phyloP scores from a whole-genome alignment of 345 rosid genomes.

The Eucalyptus marginata region DNA sequence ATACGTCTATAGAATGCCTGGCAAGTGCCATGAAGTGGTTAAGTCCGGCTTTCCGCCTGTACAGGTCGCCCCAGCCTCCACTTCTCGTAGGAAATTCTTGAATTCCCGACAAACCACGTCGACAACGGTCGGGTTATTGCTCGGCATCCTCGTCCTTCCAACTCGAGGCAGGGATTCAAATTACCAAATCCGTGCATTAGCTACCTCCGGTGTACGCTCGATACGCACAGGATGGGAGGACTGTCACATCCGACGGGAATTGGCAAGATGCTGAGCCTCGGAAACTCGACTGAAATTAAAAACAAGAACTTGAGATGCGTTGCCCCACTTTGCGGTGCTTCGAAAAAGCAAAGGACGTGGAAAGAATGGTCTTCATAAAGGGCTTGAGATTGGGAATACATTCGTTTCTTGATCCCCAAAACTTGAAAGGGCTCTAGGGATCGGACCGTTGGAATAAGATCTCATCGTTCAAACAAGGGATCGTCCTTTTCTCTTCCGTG shows the following conservation, averaged over 20 bases:
- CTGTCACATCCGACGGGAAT: neutral
- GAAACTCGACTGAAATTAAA: neutral
- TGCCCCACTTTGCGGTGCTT: neutral
- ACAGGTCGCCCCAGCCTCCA: accelerated
- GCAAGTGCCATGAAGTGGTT: neutral
- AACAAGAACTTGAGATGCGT: neutral
- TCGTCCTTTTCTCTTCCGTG: neutral
- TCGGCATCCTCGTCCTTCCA: neutral
- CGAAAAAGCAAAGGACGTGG: neutral
- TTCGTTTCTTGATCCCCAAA: neutral
- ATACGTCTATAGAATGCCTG: accelerated
- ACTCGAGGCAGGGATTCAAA: neutral
- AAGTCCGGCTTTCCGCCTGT: accelerated
- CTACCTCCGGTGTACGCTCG: accelerated
- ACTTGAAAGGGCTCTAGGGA: neutral
- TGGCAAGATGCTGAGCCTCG: neutral
- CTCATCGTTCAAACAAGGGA: neutral
- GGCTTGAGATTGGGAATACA: neutral
- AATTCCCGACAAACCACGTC: too few relatives aligned
- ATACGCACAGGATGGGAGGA: neutral
- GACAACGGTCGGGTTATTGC: neutral
- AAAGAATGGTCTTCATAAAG: neutral
- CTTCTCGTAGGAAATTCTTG: too few relatives aligned
- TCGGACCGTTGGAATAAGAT: neutral
- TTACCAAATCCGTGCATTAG: neutral